A percentile compares a stretch with the other conserved stretches of the same genome.
Evolutionary conservation across 139 green algal genomes (phyloP).

Genomic region (Bryopsis sp.): DNA sequence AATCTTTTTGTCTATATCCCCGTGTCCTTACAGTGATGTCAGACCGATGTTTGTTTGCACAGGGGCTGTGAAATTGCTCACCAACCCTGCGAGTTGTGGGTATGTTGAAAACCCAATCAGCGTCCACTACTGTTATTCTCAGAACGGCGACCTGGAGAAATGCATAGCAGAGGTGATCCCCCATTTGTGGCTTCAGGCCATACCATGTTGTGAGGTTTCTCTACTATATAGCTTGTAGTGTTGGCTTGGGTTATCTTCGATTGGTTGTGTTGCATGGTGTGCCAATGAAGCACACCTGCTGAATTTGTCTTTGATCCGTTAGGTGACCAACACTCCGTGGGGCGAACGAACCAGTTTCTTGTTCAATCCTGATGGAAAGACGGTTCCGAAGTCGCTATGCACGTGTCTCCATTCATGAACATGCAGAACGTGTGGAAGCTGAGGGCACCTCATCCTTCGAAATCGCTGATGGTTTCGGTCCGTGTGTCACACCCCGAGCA

Average conservation of each 20-base stretch:
- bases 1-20: too few relatives aligned
- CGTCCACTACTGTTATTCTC: conserved; percentile 85
- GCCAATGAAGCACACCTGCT: too few relatives aligned
- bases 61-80: conserved; percentile 63
- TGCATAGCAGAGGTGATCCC: conserved; percentile 69
- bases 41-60: too few relatives aligned
- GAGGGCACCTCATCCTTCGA: conserved; percentile 23
- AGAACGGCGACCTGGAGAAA: conserved; percentile 23
- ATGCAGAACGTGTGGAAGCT: conserved; percentile 48
- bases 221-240: too few relatives aligned
- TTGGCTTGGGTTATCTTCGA: too few relatives aligned
- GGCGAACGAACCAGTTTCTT: conserved; percentile 74
- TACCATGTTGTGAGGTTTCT: too few relatives aligned
- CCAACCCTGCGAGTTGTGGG: conserved; percentile 57
- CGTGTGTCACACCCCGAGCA: conserved; percentile 38
- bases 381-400: conserved; percentile 62
- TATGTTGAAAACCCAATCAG: conserved; percentile 93
- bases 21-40: too few relatives aligned
- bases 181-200: background rate
- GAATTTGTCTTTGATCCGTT: too few relatives aligned
- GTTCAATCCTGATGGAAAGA: conserved; percentile 55
- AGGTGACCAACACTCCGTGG: conserved; percentile 97
- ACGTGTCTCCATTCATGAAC: conserved; percentile 94
- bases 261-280: too few relatives aligned
- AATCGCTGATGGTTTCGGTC: conserved; percentile 40